Conservation (phyloP, 2,329 filamentous ascomycete species). For the Zymoseptoria tritici region DNA sequence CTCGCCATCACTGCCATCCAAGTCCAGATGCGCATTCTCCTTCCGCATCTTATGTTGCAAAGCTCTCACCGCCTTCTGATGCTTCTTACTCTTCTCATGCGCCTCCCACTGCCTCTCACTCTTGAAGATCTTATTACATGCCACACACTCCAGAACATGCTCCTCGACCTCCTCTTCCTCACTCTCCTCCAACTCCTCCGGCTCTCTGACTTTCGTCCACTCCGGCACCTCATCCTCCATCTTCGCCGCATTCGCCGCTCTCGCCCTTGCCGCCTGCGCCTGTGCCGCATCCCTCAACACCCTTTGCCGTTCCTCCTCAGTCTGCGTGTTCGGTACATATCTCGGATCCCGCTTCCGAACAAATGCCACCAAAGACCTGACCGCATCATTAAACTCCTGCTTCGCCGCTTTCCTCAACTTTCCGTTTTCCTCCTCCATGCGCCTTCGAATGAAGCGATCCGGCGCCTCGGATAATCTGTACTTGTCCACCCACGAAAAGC, state of each 20-base stretch:
- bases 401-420: slow-evolving; percentile 73
- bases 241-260: slow-evolving; percentile 73
- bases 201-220: slow-evolving; percentile 61
- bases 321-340: slow-evolving; percentile 68
- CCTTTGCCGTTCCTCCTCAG: slow-evolving; percentile 73
- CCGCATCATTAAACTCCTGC: slow-evolving; percentile 86
- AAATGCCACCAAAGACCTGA: slow-evolving; percentile 78
- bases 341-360: slow-evolving; percentile 86
- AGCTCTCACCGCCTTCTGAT: slow-evolving; percentile 75
- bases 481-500: slow-evolving; percentile 81
- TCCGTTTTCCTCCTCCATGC: slow-evolving; percentile 95
- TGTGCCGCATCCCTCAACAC: slow-evolving; percentile 68
- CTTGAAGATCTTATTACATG: slow-evolving; percentile 64
- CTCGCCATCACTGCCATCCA: slow-evolving; percentile 31
- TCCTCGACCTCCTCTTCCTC: slow-evolving; percentile 44
- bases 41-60: slow-evolving; percentile 74
- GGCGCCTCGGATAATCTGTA: slow-evolving; percentile 80
- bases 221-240: slow-evolving; percentile 59
- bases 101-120: slow-evolving; percentile 87
- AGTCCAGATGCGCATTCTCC: slow-evolving; percentile 58
- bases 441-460: slow-evolving; percentile 69
- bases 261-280: slow-evolving; percentile 74
- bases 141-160: slow-evolving; percentile 55
- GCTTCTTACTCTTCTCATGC: slow-evolving; percentile 96
- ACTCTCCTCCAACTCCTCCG: slow-evolving; percentile 44